These are phyloP conservation scores for Paraconiothyrium sp. DNA, from an alignment of 2,329 filamentous ascomycete genomes.

Conservation along the genomic window DNA sequence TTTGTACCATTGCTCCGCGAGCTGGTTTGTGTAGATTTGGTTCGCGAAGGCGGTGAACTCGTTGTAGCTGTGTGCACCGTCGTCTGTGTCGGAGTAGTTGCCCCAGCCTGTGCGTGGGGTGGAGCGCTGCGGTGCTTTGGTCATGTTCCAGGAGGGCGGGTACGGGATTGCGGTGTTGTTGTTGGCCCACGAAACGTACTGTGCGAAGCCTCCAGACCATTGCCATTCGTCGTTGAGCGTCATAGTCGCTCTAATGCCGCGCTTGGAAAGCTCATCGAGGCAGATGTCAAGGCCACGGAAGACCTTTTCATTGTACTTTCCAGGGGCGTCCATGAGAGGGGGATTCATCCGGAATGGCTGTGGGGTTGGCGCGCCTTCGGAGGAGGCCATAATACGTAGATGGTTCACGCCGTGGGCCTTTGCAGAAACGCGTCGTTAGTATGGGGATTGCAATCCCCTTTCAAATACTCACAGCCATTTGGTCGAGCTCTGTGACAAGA, in stretches of 20 bases:
- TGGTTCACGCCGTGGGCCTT: slow-evolving; percentile 50
- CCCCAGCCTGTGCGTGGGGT: slow-evolving; percentile 51
- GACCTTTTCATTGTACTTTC: slow-evolving; percentile 51
- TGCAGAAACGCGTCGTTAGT: too few species aligned
- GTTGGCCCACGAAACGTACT: slow-evolving; percentile 51
- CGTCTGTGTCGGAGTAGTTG: slow-evolving; percentile 47
- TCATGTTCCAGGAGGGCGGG: slow-evolving; percentile 51
- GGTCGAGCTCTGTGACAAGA: slow-evolving; percentile 50
- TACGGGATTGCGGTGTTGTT: slow-evolving; percentile 48
- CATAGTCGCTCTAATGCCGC: slow-evolving; percentile 54
- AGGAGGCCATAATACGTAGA: slow-evolving; percentile 52
- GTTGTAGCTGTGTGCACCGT: slow-evolving; percentile 45
- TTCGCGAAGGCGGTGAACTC: slow-evolving; percentile 43
- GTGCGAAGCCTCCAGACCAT: slow-evolving; percentile 51
- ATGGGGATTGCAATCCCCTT: too few species aligned
- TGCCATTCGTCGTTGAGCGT: slow-evolving; percentile 53
- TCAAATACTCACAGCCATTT: slow-evolving; percentile 40
- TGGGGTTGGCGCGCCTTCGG: slow-evolving; percentile 49
- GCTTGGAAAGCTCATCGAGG: slow-evolving; percentile 51
- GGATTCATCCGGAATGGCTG: slow-evolving; percentile 54
- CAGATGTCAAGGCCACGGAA: slow-evolving; percentile 51
- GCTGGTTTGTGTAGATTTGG: slow-evolving; percentile 46
- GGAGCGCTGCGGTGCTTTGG: slow-evolving; percentile 45
- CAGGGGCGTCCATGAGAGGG: slow-evolving; percentile 46
- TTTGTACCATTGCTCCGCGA: slow-evolving; percentile 49